Evolutionary conservation across 345 rosid genomes (phyloP).

Genomic region (Alliaria petiolata): DNA sequence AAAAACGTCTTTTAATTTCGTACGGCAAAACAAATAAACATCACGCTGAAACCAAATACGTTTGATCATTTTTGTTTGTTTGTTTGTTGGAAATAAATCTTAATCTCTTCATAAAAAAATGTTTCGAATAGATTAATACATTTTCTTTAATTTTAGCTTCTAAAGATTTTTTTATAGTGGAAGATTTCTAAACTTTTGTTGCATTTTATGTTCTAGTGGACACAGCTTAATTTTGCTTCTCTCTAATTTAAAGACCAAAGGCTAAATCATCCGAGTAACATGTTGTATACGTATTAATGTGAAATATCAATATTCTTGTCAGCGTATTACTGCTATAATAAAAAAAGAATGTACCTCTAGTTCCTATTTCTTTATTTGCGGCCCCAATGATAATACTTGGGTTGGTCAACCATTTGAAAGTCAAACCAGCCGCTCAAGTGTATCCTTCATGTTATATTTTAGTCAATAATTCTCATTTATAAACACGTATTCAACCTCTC

Average conservation of each 20-base stretch:
- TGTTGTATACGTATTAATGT: neutral
- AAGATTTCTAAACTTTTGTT: neutral
- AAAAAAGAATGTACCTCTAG: neutral
- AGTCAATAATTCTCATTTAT: slow-evolving; percentile 6
- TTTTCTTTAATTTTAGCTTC: neutral
- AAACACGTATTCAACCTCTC: slow-evolving; percentile 7
- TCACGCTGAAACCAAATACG: neutral
- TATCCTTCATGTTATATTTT: slow-evolving; percentile 4
- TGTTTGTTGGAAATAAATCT: neutral
- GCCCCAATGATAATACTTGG: neutral
- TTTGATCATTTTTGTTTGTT: neutral
- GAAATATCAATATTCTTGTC: neutral
- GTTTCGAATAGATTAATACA: neutral
- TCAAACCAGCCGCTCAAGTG: slow-evolving; percentile 21
- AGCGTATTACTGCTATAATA: neutral
- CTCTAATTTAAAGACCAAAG: neutral
- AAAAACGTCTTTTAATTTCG: neutral
- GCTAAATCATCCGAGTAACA: neutral
- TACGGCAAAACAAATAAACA: slow-evolving; percentile 1
- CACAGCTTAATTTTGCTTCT: neutral
- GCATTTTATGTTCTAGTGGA: neutral
- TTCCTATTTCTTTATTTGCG: neutral
- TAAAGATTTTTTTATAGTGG: neutral
- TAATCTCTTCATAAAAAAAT: neutral
- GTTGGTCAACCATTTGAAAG: neutral